Percentiles rank a stretch among this genome's conserved stretches.
Conservation (phyloP, 441 rosid species). For the Populus tomentosa region DNA sequence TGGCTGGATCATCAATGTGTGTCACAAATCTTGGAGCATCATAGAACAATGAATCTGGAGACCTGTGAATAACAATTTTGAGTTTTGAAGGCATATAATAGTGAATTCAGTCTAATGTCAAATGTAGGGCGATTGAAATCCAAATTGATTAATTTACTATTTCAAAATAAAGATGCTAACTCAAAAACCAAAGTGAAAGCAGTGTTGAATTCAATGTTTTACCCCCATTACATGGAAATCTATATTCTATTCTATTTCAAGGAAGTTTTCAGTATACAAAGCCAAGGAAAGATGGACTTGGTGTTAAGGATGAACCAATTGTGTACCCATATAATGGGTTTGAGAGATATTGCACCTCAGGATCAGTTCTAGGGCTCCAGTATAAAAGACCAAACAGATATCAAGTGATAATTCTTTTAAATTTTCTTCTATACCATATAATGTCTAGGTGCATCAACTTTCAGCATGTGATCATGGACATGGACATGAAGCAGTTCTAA, state of each 20-base stretch:
- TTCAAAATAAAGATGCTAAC: not conserved
- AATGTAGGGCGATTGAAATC: not conserved
- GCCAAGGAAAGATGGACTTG: too few relatives aligned
- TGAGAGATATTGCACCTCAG: too few relatives aligned
- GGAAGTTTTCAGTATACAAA: not conserved
- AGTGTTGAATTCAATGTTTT: too few relatives aligned
- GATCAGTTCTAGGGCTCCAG: not conserved
- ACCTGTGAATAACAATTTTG: constrained; percentile 34
- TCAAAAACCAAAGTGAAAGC: too few relatives aligned
- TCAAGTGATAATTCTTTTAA: not conserved
- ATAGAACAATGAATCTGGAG: constrained; percentile 67
- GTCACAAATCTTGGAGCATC: constrained; percentile 85
- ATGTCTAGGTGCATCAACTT: not conserved
- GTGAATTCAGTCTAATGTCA: not conserved
- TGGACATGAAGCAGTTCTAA: not conserved
- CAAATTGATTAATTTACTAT: not conserved
- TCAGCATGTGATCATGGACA: not conserved
- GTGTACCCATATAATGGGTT: too few relatives aligned
- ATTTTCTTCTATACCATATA: not conserved
- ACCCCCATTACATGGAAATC: too few relatives aligned
- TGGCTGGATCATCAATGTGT: constrained; percentile 84
- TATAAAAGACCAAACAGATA: not conserved
- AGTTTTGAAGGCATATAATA: not conserved
- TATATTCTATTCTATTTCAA: not conserved
- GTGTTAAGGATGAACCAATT: too few relatives aligned